A percentile compares a stretch with the other conserved stretches of the same genome.
phyloP scores from a whole-genome alignment of 805 yeast species.

The Jamesozyma hellenica region DNA sequence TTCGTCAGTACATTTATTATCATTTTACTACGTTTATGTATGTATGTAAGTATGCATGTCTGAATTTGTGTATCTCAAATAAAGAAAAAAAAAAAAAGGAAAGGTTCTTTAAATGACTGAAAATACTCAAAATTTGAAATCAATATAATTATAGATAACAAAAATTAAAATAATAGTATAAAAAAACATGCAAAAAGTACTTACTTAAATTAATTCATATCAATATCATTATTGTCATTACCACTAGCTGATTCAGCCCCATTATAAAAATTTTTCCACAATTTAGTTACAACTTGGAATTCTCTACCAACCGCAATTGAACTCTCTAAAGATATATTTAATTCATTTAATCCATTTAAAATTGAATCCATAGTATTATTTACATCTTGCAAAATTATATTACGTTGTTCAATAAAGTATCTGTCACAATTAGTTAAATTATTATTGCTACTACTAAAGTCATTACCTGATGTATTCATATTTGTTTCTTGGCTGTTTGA shows the following conservation, averaged over 20 bases:
- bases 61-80: too few relatives aligned
- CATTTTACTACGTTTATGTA: too few relatives aligned
- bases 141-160: too few relatives aligned
- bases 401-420: conserved; percentile 24
- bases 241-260: conserved; percentile 27
- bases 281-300: conserved; percentile 57
- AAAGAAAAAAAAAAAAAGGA: too few relatives aligned
- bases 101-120: too few relatives aligned
- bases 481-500: background rate
- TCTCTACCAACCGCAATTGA: conserved; percentile 67
- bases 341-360: conserved; percentile 49
- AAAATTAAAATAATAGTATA: too few relatives aligned
- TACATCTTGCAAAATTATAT: conserved; percentile 24
- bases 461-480: background rate
- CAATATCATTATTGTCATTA: conserved; percentile 4
- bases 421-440: conserved; percentile 12
- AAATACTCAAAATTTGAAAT: too few relatives aligned
- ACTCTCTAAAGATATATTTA: conserved; percentile 58
- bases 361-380: conserved; percentile 49
- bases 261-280: conserved; percentile 63
- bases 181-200: too few relatives aligned
- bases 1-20: background rate
- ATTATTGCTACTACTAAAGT: background rate
- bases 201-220: conserved; percentile 3
- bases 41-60: too few relatives aligned